These are phyloP conservation scores for Melampsora larici-populina DNA, from an alignment of 1,284 basidiomycete genomes.

Conservation along the genomic window DNA sequence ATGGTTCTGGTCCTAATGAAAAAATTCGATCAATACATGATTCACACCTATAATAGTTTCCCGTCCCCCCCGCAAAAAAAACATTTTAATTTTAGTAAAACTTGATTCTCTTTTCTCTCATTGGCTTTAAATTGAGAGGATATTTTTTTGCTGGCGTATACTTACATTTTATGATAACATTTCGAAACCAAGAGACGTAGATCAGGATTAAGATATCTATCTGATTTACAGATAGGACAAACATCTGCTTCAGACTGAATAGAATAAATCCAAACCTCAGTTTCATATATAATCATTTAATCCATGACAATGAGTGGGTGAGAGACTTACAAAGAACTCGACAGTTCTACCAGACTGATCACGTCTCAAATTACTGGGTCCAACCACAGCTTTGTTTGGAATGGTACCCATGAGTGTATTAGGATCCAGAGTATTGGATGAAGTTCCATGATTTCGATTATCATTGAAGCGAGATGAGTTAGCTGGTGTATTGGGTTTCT, in stretches of 20 bases:
- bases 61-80: constrained; percentile 44
- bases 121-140: no score
- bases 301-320: neutral
- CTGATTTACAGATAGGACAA: constrained; percentile 96
- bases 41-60: constrained; percentile 68
- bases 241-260: constrained; percentile 81
- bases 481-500: neutral
- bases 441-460: neutral
- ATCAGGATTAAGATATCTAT: constrained; percentile 91
- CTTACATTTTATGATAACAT: constrained; percentile 98
- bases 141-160: neutral
- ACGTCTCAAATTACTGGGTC: constrained; percentile 26
- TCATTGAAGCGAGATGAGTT: neutral
- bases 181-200: constrained; percentile 83
- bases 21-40: constrained; percentile 96
- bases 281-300: neutral
- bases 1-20: constrained; percentile 91
- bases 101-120: no score
- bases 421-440: neutral
- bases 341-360: constrained; percentile 32
- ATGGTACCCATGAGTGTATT: neutral
- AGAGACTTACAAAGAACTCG: constrained; percentile 37
- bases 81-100: neutral
- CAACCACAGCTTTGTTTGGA: constrained; percentile 21
- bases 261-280: neutral